Evolutionary conservation across 345 rosid species (phyloP), one percentile per base, ranked within the genome.

Genomic region (Populus euphratica): DNA sequence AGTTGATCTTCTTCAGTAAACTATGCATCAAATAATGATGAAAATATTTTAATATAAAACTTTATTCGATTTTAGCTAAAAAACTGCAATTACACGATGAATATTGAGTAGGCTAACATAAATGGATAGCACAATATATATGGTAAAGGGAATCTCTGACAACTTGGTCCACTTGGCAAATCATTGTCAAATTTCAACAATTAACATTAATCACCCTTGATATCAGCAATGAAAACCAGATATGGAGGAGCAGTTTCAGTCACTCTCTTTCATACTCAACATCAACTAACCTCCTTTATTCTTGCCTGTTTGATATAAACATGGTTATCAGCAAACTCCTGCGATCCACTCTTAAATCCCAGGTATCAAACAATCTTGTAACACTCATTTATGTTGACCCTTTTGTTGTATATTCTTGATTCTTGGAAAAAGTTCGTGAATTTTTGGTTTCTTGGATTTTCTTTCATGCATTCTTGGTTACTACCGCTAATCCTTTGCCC

Each of bases 301-400:
- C 49, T 73, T 35, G 75, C 66, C 38, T 72, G 36, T 18, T 5
- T 56, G n/a, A 11, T 5, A 16, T 5, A 38, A 62, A 35, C 12
- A 75, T 80, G 76, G 56, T 75, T 56, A 25, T 80, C 63, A 38
- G 59, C 73, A 76, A 33, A 8, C 61, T 81, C 73, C 66, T 76
- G 69, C 80, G 83, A 76, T 81, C 83, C 76, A 72, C 73, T 75
- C 74, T 75, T 56, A 75, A 63, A 63, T 25, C 71, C 56, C 73
- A 73, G 83, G 83, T 81, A 59, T 38, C 20, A 56, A 33, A 4
- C 14, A 69, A 56, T 23, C 49, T 67, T 35, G 50, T 9, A 47
- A 38, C 63, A 3, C 7, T 59, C 44, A 38, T 49, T 27, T 64
- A 12, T 17, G 11, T 33, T 7, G 36, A 16, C 21, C 39, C 21